These are phyloP conservation scores for Plantago major DNA, from an alignment of 257 asterid species.

Conservation along the genomic window DNA sequence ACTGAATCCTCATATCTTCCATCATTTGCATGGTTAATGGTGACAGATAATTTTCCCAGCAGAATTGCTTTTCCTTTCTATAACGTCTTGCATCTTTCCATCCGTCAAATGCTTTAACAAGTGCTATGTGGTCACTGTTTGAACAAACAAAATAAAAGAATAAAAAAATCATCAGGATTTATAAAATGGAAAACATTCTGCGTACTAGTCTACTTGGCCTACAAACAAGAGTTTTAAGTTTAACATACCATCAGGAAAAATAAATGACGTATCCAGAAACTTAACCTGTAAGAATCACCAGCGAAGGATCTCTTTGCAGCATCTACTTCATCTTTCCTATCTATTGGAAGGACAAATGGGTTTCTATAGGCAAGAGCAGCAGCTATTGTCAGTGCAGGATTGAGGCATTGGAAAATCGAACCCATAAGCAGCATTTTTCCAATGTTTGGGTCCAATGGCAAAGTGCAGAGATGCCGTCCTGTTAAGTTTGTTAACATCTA, in stretches of 20 bases:
- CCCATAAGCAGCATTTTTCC: conserved; percentile 99
- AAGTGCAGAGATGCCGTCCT: conserved; percentile 86
- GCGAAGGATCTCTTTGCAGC: conserved; percentile 86
- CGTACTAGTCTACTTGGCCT: too few relatives aligned
- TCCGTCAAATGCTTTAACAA: conserved; percentile 90
- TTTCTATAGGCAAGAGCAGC: conserved; percentile 90
- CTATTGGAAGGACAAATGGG: conserved; percentile 94
- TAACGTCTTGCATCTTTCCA: conserved; percentile 77
- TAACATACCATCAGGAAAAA: too few relatives aligned
- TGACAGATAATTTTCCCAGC: conserved; percentile 90
- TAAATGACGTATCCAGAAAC: conserved; percentile 5
- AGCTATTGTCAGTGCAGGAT: conserved; percentile 92
- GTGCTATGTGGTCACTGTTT: conserved; percentile 88
- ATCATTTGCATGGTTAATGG: conserved; percentile 81
- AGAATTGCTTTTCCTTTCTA: conserved; percentile 58
- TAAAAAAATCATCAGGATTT: too few relatives aligned
- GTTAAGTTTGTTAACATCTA: conserved; percentile 19
- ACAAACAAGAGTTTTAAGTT: too few relatives aligned
- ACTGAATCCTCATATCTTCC: conserved; percentile 86
- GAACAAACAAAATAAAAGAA: too few relatives aligned
- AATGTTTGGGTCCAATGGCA: conserved; percentile 95
- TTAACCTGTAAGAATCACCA: conserved; percentile 96
- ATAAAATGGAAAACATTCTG: too few relatives aligned
- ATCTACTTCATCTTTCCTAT: conserved; percentile 83
- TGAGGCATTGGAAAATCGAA: conserved; percentile 82